These are phyloP conservation scores for Dysphania ambrosioides DNA, from an alignment of 148 eudicot species.

Conservation along the genomic window DNA sequence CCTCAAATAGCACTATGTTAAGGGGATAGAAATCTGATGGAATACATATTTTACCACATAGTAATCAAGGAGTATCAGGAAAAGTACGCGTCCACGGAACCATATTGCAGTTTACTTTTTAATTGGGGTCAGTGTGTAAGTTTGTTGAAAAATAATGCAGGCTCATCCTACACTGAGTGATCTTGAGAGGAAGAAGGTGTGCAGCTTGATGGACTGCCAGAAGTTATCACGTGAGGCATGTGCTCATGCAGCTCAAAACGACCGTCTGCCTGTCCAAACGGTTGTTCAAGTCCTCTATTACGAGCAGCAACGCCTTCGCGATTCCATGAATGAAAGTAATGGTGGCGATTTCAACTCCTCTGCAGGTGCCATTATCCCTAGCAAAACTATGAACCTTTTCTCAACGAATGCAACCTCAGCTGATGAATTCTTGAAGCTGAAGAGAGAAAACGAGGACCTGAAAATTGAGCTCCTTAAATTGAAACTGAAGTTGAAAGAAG, in stretches of 20 bases:
- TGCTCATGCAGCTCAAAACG: slow-evolving; percentile 91
- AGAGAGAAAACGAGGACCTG: slow-evolving; percentile 69
- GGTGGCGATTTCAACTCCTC: slow-evolving; percentile 26
- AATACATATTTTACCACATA: neutral
- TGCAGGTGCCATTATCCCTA: slow-evolving; percentile 23
- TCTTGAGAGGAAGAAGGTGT: slow-evolving; percentile 76
- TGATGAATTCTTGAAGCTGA: slow-evolving; percentile 44
- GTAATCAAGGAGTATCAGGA: no score
- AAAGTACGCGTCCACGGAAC: neutral
- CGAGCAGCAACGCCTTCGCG: slow-evolving; percentile 85
- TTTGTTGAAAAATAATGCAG: slow-evolving; percentile 27
- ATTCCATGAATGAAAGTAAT: slow-evolving; percentile 33
- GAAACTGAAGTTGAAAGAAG: slow-evolving; percentile 59
- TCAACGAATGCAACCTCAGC: slow-evolving; percentile 20
- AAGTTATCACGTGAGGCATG: slow-evolving; percentile 94
- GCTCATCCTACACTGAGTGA: slow-evolving; percentile 78
- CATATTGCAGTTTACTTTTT: neutral
- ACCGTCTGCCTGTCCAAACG: slow-evolving; percentile 86
- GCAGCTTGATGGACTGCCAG: slow-evolving; percentile 91
- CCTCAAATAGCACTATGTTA: neutral
- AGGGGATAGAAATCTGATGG: neutral
- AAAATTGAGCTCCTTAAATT: slow-evolving; percentile 70
- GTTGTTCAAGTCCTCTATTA: slow-evolving; percentile 88
- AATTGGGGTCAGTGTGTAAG: neutral
- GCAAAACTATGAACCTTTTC: slow-evolving; percentile 23